These are phyloP conservation scores for Phoma sp. DNA, from an alignment of 2,329 filamentous ascomycete genomes.

Conservation along the genomic window DNA sequence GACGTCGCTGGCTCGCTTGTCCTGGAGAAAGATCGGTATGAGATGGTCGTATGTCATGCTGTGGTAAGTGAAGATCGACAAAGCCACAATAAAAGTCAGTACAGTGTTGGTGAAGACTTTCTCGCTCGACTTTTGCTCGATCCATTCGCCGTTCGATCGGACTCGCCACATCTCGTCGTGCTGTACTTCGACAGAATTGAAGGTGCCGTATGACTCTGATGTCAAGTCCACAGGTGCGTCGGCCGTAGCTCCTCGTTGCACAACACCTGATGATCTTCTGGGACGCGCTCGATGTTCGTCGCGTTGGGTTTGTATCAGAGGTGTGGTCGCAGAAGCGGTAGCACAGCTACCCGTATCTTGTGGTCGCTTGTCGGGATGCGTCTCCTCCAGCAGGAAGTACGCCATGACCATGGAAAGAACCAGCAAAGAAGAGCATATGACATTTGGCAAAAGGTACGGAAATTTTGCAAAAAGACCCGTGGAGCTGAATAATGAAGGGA, in stretches of 20 bases:
- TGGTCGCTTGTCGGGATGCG: constrained; percentile 80
- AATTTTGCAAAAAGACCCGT: constrained; percentile 75
- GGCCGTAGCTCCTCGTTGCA: constrained; percentile 69
- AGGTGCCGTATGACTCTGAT: constrained; percentile 80
- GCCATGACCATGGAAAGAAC: constrained; percentile 79
- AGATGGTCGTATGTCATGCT: constrained; percentile 95
- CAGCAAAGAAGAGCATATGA: constrained; percentile 79
- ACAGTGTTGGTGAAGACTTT: constrained; percentile 68
- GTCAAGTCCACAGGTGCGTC: constrained; percentile 75
- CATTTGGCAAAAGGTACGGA: constrained; percentile 87
- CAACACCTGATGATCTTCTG: background rate
- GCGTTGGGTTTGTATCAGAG: constrained; percentile 67
- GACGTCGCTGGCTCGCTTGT: constrained; percentile 60
- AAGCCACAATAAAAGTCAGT: constrained; percentile 76
- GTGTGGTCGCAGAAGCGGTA: constrained; percentile 66
- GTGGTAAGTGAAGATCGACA: constrained; percentile 92
- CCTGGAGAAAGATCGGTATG: constrained; percentile 90
- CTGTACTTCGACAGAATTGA: constrained; percentile 63
- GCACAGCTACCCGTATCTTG: constrained; percentile 50
- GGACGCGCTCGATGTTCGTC: background rate
- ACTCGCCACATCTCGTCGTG: constrained; percentile 61
- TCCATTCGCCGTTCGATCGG: constrained; percentile 53
- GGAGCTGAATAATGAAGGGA: constrained; percentile 71
- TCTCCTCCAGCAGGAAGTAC: constrained; percentile 84
- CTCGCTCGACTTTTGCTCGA: constrained; percentile 41